These are phyloP conservation scores for Blastocystis sp. DNA, from an alignment of 352 stramenopile genomes.

Conservation along the genomic window DNA sequence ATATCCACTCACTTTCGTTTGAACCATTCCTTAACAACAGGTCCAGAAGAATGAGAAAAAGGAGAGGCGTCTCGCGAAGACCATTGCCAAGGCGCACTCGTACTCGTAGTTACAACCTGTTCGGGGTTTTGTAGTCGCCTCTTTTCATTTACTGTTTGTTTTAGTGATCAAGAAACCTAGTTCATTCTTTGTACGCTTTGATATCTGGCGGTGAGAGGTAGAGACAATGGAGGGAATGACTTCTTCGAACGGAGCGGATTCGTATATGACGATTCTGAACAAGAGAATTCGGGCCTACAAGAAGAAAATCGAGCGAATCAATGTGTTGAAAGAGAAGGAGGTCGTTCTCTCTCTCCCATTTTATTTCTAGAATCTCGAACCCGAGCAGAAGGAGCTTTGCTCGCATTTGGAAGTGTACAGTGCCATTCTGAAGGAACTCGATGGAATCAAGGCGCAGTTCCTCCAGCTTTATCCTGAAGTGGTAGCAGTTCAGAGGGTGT, in stretches of 20 bases:
- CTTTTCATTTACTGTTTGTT: neutral
- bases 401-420: slow-evolving; percentile 4
- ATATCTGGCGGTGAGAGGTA: no score
- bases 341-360: neutral
- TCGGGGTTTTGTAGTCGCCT: slow-evolving; percentile 1
- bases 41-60: slow-evolving; percentile 36
- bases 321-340: neutral
- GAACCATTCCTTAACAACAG: neutral
- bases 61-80: slow-evolving; percentile 17
- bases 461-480: neutral
- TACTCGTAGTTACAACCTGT: neutral
- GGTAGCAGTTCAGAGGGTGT: neutral
- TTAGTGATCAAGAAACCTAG: no score
- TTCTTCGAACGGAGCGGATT: no score
- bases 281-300: slow-evolving; percentile 45
- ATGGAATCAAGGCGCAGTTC: neutral
- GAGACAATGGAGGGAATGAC: neutral
- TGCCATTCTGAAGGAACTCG: slow-evolving; percentile 23
- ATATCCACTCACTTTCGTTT: slow-evolving; percentile 34
- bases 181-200: no score
- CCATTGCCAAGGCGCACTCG: neutral
- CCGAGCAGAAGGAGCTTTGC: slow-evolving; percentile 11
- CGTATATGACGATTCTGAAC: neutral
- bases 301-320: slow-evolving; percentile 38
- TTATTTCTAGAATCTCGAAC: neutral